Percentiles rank a stretch among this genome's conserved stretches.
Evolutionary conservation across 2,329 filamentous ascomycete genomes (phyloP).

Genomic region (Fusarium sp.): DNA sequence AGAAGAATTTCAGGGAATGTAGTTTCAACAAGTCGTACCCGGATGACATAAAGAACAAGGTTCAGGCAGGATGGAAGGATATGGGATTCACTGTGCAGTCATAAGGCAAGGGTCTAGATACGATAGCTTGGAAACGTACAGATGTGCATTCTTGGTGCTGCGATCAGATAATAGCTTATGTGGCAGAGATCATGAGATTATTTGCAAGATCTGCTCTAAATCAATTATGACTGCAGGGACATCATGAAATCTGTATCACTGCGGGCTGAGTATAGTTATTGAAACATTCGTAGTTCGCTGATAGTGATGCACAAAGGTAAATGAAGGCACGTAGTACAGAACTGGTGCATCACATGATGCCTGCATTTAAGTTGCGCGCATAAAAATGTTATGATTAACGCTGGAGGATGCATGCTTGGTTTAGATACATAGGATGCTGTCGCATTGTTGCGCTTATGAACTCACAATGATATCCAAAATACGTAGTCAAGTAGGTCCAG

Average conservation of each 20-base stretch:
- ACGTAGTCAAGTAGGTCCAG: not conserved
- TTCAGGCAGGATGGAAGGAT: not conserved
- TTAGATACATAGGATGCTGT: rapidly evolving
- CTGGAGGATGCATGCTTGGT: too few species aligned
- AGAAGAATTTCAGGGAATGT: not conserved
- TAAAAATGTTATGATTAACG: not conserved
- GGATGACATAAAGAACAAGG: not conserved
- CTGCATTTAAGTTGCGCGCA: too few species aligned
- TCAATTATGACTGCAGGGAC: rapidly evolving
- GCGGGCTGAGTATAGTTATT: not conserved
- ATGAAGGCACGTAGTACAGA: not conserved
- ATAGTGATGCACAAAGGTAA: not conserved
- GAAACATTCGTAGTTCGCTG: too few species aligned
- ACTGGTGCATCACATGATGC: not conserved
- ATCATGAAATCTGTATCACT: not conserved
- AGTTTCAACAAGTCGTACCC: not conserved
- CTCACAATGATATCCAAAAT: not conserved
- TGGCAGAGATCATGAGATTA: not conserved
- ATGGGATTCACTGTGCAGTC: not conserved
- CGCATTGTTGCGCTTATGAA: rapidly evolving
- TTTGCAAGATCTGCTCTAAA: too few species aligned
- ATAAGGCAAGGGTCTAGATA: not conserved
- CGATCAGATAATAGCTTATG: not conserved
- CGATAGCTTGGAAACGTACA: not conserved
- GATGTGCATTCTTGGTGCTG: not conserved